Evolutionary conservation across 2,329 filamentous ascomycete species (phyloP).

Genomic region (Colletotrichum tofieldiae): DNA sequence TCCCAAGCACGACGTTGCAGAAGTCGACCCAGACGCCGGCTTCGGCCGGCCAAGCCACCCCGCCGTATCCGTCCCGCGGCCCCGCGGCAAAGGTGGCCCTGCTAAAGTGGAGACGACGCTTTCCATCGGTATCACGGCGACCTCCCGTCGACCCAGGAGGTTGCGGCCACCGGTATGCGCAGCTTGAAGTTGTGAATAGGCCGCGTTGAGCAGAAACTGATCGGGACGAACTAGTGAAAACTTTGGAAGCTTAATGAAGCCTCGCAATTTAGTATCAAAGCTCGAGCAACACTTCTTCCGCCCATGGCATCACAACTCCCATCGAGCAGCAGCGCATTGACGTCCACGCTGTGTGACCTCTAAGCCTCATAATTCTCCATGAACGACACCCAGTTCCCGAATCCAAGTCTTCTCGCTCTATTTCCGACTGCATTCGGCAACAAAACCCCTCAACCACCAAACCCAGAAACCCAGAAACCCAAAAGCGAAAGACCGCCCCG

Average conservation of each 20-base stretch:
- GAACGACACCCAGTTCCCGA: neutral
- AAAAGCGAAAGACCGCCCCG: neutral
- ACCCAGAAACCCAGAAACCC: neutral
- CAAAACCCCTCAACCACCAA: neutral
- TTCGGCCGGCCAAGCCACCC: conserved; percentile 25
- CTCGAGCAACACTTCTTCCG: neutral
- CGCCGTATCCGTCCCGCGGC: conserved; percentile 24
- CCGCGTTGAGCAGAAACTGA: neutral
- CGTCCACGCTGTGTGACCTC: neutral
- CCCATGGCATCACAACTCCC: neutral
- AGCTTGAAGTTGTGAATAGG: neutral
- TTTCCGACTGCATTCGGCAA: too few species aligned
- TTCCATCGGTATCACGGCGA: conserved; percentile 7
- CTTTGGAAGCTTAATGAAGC: neutral
- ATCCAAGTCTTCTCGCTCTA: neutral
- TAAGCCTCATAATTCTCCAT: neutral
- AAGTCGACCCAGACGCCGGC: conserved; percentile 20
- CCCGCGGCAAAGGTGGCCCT: conserved; percentile 25
- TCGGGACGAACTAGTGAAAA: neutral
- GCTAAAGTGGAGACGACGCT: conserved; percentile 8
- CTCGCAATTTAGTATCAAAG: neutral
- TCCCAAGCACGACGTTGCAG: neutral
- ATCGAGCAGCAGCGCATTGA: neutral
- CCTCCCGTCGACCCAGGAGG: neutral
- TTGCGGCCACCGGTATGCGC: neutral